Conservation (phyloP, 768 basidiomycete species). For the Tylopilus rubrobrunneus region DNA sequence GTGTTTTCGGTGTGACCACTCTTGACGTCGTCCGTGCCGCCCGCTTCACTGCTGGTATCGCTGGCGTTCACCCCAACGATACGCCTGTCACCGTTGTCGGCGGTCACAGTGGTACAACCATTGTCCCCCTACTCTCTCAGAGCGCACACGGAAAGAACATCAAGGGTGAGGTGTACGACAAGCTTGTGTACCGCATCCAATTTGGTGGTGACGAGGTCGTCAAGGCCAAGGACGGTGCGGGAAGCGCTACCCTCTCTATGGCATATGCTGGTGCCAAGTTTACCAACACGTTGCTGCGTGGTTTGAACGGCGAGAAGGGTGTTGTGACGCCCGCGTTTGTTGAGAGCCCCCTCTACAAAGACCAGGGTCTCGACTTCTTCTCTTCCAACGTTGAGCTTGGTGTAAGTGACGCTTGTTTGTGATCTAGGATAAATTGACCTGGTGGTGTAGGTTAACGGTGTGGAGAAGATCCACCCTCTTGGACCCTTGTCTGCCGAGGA, state of each 20-base stretch:
- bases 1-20: constrained; percentile 94
- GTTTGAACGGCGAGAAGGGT: constrained; percentile 62
- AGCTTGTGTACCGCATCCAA: constrained; percentile 91
- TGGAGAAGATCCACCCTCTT: constrained; percentile 86
- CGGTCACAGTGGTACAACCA: constrained; percentile 96
- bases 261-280: constrained; percentile 76
- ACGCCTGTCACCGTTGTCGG: constrained; percentile 83
- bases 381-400: constrained; percentile 92
- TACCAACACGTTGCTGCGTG: constrained; percentile 55
- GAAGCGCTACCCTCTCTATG: constrained; percentile 75
- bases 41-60: constrained; percentile 78
- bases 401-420: constrained; percentile 41
- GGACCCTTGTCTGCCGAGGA: constrained; percentile 79
- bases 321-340: constrained; percentile 82
- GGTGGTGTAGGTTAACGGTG: constrained; percentile 63
- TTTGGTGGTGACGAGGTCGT: constrained; percentile 99
- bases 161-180: constrained; percentile 67
- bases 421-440: constrained; percentile 3
- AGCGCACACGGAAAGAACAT: constrained; percentile 64
- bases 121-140: constrained; percentile 94
- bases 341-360: constrained; percentile 79
- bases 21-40: constrained; percentile 97
- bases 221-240: constrained; percentile 91
- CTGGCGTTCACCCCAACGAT: constrained; percentile 60
- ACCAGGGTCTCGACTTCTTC: constrained; percentile 92